A percentile compares a stretch with the other conserved stretches of the same genome.
These are phyloP conservation scores for Myochromella boudieri DNA, from an alignment of 768 basidiomycete species.

Conservation along the genomic window DNA sequence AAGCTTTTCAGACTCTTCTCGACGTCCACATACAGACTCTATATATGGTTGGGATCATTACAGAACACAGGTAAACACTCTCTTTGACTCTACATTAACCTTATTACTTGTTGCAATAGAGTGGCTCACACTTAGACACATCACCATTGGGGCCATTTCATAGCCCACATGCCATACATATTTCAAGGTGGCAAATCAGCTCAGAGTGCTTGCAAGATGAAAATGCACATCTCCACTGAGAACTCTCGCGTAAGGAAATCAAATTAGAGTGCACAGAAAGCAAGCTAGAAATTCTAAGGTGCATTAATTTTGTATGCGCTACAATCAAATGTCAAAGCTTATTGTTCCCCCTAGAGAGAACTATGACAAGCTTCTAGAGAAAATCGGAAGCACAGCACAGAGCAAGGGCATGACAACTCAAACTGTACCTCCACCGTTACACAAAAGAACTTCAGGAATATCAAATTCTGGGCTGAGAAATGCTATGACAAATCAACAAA, in stretches of 20 bases:
- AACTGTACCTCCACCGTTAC: not conserved
- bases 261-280: not conserved
- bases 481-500: not conserved
- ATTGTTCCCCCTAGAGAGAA: not conserved
- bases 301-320: not conserved
- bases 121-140: too few species aligned
- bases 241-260: not conserved
- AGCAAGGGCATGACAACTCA: not conserved
- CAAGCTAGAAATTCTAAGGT: not conserved
- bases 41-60: too few species aligned
- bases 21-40: too few species aligned
- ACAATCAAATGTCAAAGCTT: not conserved
- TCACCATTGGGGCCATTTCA: too few species aligned
- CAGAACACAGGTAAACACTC: too few species aligned
- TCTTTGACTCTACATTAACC: too few species aligned
- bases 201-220: too few species aligned
- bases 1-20: too few species aligned
- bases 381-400: not conserved
- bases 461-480: constrained; percentile 9
- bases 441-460: constrained; percentile 1
- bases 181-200: too few species aligned
- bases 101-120: too few species aligned
- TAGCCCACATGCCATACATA: too few species aligned
- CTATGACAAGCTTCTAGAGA: not conserved
- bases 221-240: not conserved